Evolutionary conservation across 2,329 filamentous ascomycete genomes (phyloP).

Genomic region (Diaporthe caulivora): DNA sequence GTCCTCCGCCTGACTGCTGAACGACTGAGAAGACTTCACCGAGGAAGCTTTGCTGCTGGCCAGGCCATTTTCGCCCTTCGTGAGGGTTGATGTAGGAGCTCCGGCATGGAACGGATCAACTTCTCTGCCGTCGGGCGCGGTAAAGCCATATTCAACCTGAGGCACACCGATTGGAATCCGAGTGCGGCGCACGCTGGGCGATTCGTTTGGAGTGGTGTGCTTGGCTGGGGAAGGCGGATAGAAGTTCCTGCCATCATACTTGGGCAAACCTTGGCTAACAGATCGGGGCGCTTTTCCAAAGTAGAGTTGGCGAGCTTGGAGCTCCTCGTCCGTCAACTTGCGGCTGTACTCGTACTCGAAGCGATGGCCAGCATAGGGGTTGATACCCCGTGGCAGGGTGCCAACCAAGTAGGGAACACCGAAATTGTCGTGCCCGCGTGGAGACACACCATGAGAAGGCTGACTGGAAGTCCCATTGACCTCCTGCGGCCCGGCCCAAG

Average conservation of each 20-base stretch:
- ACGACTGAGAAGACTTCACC: conserved; percentile 40
- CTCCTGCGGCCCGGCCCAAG: conserved; percentile 28
- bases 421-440: conserved; percentile 27
- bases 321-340: conserved; percentile 69
- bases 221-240: conserved; percentile 69
- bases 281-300: conserved; percentile 69
- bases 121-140: conserved; percentile 25
- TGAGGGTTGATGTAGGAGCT: not conserved
- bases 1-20: conserved; percentile 44
- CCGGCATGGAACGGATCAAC: conserved; percentile 32
- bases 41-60: conserved; percentile 30
- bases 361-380: conserved; percentile 55
- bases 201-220: conserved; percentile 40
- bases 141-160: conserved; percentile 38
- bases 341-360: conserved; percentile 68
- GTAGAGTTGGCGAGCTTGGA: conserved; percentile 69
- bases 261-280: conserved; percentile 66
- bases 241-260: conserved; percentile 75
- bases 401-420: conserved; percentile 68
- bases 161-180: conserved; percentile 36
- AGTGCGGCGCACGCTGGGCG: conserved; percentile 29
- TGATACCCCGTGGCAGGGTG: conserved; percentile 58
- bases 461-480: conserved; percentile 10
- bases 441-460: not conserved
- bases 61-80: not conserved